A percentile compares a stretch with the other conserved stretches of the same genome.
Evolutionary conservation across 2,329 filamentous ascomycete genomes (phyloP).

Genomic region (Ceratocystis huliohia): DNA sequence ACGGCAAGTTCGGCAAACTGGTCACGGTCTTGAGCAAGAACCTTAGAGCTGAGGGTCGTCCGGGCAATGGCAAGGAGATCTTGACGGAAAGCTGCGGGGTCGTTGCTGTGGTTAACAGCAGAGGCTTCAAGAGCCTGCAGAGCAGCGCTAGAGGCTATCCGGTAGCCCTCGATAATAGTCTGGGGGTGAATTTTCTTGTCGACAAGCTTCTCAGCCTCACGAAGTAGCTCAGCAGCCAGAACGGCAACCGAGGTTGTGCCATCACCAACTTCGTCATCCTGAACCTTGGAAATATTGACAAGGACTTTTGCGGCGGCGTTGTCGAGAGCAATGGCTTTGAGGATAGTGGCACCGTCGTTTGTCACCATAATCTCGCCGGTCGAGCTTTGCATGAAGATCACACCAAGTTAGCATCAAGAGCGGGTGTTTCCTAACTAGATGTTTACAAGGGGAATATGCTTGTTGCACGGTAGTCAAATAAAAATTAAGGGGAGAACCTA

Average conservation of each 20-base stretch:
- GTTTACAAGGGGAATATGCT: too few relatives aligned
- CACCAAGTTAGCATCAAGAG: not conserved
- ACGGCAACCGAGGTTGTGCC: slow-evolving; percentile 97
- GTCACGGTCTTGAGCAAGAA: slow-evolving; percentile 82
- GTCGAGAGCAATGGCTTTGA: slow-evolving; percentile 96
- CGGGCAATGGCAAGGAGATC: slow-evolving; percentile 83
- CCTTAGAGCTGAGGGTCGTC: slow-evolving; percentile 94
- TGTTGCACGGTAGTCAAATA: too few relatives aligned
- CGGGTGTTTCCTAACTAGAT: slow-evolving; percentile 1
- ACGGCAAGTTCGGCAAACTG: slow-evolving; percentile 84
- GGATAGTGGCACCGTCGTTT: slow-evolving; percentile 95
- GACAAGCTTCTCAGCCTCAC: slow-evolving; percentile 93
- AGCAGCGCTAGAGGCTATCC: slow-evolving; percentile 87
- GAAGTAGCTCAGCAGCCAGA: slow-evolving; percentile 82
- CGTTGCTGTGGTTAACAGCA: slow-evolving; percentile 80
- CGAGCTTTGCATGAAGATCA: slow-evolving; percentile 42
- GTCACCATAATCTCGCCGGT: slow-evolving; percentile 97
- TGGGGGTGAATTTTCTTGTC: slow-evolving; percentile 98
- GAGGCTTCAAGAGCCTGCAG: slow-evolving; percentile 70
- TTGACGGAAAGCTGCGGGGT: slow-evolving; percentile 70
- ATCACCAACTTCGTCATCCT: slow-evolving; percentile 97
- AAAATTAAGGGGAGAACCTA: slow-evolving; percentile 35
- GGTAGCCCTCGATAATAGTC: slow-evolving; percentile 97
- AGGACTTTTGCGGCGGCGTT: slow-evolving; percentile 97
- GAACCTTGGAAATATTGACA: slow-evolving; percentile 98